These are phyloP conservation scores for Ophiorrhiza pumila DNA, from an alignment of 257 asterid genomes.

Conservation along the genomic window DNA sequence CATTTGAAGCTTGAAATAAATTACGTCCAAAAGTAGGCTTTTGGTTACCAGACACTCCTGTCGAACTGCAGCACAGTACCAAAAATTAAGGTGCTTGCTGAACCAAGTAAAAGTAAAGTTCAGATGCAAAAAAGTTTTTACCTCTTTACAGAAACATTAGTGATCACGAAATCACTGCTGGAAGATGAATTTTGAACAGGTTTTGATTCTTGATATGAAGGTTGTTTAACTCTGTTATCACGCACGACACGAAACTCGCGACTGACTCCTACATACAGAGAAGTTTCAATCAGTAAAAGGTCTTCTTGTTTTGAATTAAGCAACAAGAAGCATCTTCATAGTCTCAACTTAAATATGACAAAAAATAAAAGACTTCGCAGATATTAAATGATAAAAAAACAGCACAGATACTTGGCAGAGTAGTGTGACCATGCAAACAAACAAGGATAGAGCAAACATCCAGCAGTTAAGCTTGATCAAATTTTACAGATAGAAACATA, in stretches of 20 bases:
- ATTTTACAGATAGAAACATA: neutral
- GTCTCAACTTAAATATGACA: neutral
- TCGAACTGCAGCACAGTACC: conserved; percentile 36
- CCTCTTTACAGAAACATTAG: conserved; percentile 33
- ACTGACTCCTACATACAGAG: conserved; percentile 56
- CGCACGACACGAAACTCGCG: conserved; percentile 86
- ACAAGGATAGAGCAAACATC: neutral
- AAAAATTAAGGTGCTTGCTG: neutral
- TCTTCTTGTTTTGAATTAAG: neutral
- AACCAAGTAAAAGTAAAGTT: neutral
- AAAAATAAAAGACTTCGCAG: neutral
- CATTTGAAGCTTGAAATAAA: conserved; percentile 40
- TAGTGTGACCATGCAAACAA: neutral
- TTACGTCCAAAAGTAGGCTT: conserved; percentile 44
- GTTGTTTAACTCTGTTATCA: conserved; percentile 77
- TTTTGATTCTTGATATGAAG: conserved; percentile 45
- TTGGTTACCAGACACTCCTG: conserved; percentile 48
- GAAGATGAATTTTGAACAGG: conserved; percentile 49
- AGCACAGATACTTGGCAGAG: neutral
- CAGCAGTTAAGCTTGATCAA: neutral
- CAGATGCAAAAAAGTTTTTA: neutral
- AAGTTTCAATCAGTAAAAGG: conserved; percentile 16
- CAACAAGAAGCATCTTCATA: conserved; percentile 4
- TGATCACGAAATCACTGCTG: conserved; percentile 31
- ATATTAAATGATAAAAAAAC: neutral